These are phyloP conservation scores for Ustilago shanxiensis DNA, from an alignment of 1,284 basidiomycete genomes.

Conservation along the genomic window DNA sequence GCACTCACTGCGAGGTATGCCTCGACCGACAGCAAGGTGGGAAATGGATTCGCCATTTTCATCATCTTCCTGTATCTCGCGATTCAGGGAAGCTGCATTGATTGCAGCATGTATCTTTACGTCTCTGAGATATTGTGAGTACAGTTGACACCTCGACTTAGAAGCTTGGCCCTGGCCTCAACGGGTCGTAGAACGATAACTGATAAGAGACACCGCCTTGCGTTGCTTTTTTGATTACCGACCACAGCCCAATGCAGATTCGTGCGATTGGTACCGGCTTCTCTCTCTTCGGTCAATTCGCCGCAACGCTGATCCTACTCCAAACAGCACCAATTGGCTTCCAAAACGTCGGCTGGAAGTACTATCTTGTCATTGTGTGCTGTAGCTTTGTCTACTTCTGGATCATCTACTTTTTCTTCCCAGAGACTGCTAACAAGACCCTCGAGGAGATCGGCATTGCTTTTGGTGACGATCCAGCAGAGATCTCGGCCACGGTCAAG, in stretches of 20 bases:
- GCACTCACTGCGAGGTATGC: conserved; percentile 3
- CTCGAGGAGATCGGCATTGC: conserved; percentile 5
- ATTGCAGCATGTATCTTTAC: conserved; percentile 4
- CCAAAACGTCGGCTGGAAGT: conserved; percentile 4
- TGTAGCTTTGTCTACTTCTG: conserved; percentile 9
- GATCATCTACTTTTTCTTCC: conserved; percentile 3
- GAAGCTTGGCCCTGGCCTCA: background rate
- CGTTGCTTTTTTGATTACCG: background rate
- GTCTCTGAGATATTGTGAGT: conserved; percentile 7
- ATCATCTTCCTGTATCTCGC: conserved; percentile 7
- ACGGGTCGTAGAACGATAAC: background rate
- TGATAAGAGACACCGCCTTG: background rate
- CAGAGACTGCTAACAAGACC: conserved; percentile 4
- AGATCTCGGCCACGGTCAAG: conserved; percentile 4
- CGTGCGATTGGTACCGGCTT: background rate
- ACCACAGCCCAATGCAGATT: conserved; percentile 5
- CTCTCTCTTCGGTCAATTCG: conserved; percentile 3
- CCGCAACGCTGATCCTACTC: background rate
- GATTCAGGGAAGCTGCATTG: conserved; percentile 2
- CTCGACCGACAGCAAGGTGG: conserved; percentile 6
- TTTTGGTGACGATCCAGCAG: background rate
- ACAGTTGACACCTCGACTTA: background rate
- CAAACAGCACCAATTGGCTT: conserved; percentile 6
- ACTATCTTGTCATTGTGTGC: conserved; percentile 3
- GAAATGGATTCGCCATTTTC: conserved; percentile 5